Percentiles rank a stretch among this genome's conserved stretches.
Evolutionary conservation across 371 early-diverging fungal species (phyloP).

Genomic region (Apophysomyces ossiformis): DNA sequence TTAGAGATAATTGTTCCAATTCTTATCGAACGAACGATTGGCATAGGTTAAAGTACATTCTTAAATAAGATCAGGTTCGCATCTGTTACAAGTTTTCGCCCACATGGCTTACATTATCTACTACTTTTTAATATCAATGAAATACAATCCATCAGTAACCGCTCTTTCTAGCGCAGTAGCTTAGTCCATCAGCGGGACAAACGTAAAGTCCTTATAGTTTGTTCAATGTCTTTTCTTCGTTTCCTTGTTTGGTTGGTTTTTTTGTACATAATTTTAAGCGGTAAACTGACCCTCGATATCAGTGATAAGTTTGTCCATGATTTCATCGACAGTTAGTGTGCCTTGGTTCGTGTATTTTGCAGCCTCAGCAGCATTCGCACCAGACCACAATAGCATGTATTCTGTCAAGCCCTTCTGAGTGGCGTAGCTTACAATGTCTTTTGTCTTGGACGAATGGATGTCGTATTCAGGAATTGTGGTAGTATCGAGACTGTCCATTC

Average conservation of each 20-base stretch:
- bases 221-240: neutral
- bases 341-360: conserved; percentile 41
- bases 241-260: neutral
- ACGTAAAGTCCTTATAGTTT: too few relatives aligned
- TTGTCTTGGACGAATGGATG: conserved; percentile 47
- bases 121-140: too few relatives aligned
- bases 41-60: too few relatives aligned
- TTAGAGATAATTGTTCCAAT: too few relatives aligned
- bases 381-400: conserved; percentile 42
- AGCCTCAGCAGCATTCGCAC: conserved; percentile 29
- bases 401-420: conserved; percentile 26
- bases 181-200: too few relatives aligned
- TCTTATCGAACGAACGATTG: too few relatives aligned
- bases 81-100: too few relatives aligned
- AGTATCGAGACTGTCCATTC: conserved; percentile 24
- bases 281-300: conserved; percentile 12
- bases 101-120: too few relatives aligned
- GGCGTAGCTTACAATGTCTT: conserved; percentile 42
- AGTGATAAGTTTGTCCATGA: conserved; percentile 34
- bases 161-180: too few relatives aligned
- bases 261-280: neutral
- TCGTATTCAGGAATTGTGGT: conserved; percentile 37
- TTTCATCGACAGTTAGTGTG: conserved; percentile 31
- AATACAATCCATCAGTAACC: too few relatives aligned
- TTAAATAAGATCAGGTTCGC: too few relatives aligned